phyloP scores from a whole-genome alignment of 192 early-diverging fungal genomes.

The Phycomyces nitens region DNA sequence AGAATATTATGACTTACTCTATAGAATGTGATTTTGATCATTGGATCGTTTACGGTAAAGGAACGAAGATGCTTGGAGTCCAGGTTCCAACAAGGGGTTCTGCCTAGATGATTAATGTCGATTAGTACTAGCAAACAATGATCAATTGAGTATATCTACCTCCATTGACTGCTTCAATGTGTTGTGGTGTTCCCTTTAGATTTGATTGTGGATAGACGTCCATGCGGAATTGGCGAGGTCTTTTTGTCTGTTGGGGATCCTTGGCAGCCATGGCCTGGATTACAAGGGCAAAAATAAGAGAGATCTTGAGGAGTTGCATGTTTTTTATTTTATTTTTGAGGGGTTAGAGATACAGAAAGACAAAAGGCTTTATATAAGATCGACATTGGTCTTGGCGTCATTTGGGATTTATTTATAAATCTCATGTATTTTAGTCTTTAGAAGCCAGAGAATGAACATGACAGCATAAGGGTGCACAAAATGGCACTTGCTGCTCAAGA shows the following conservation, averaged over 20 bases:
- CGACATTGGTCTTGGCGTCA: neutral
- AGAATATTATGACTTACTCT: slow-evolving; percentile 11
- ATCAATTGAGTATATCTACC: too few species aligned
- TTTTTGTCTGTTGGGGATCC: neutral
- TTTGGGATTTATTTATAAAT: neutral
- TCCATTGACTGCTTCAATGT: slow-evolving; percentile 1
- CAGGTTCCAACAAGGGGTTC: slow-evolving; percentile 12
- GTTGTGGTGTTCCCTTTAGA: slow-evolving; percentile 6
- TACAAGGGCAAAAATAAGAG: too few species aligned
- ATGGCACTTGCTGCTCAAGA: too few species aligned
- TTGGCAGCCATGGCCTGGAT: too few species aligned
- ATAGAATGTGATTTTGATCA: slow-evolving; percentile 16
- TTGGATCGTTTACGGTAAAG: slow-evolving; percentile 8
- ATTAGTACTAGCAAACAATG: too few species aligned
- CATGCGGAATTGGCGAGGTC: slow-evolving; percentile 21
- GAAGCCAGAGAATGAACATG: too few species aligned
- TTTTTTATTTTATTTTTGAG: too few species aligned
- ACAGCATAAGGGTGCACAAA: too few species aligned
- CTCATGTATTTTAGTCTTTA: neutral
- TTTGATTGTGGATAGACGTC: slow-evolving; percentile 10
- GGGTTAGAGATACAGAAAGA: too few species aligned
- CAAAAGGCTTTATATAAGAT: too few species aligned
- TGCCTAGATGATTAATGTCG: slow-evolving; percentile 1
- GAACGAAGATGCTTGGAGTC: slow-evolving; percentile 10
- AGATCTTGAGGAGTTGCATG: too few species aligned